A percentile compares a stretch with the other conserved stretches of the same genome.
These are phyloP conservation scores for Rubia peregrina DNA, from an alignment of 305 asterid genomes.

Conservation along the genomic window DNA sequence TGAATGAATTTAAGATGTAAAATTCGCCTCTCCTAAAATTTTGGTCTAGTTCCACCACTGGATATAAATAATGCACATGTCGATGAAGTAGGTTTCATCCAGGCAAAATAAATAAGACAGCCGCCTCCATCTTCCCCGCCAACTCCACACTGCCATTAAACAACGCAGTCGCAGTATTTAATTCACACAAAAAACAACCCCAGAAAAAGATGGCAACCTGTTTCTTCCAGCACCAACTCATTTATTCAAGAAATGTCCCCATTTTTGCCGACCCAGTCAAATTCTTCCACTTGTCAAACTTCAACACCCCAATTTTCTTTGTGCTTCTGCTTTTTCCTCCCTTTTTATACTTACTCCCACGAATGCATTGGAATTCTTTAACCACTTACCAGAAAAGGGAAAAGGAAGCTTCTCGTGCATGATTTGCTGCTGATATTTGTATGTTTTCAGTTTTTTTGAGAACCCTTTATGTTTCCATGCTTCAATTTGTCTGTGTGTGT, in stretches of 20 bases:
- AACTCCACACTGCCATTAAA: background rate
- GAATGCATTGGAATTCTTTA: background rate
- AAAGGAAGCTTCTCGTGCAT: background rate
- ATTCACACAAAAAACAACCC: background rate
- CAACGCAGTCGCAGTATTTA: background rate
- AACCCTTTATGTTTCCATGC: background rate
- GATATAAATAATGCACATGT: too few species aligned
- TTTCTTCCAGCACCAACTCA: constrained; percentile 3
- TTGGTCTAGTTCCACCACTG: too few species aligned
- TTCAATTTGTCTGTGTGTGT: background rate
- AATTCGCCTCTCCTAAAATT: too few species aligned
- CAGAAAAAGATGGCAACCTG: constrained; percentile 11
- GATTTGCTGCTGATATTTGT: background rate
- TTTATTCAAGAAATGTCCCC: background rate
- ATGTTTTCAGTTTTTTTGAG: background rate
- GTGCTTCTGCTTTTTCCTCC: background rate
- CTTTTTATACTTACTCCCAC: background rate
- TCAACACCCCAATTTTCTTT: background rate
- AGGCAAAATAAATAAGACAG: background rate
- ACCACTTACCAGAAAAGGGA: background rate
- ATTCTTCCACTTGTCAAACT: background rate
- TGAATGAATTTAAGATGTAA: too few species aligned
- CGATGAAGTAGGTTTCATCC: background rate
- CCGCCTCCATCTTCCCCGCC: background rate
- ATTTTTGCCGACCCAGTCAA: constrained; percentile 9